Evolutionary conservation across 2,329 filamentous ascomycete genomes (phyloP).

Genomic region (Cylindrodendrum hubeiense): DNA sequence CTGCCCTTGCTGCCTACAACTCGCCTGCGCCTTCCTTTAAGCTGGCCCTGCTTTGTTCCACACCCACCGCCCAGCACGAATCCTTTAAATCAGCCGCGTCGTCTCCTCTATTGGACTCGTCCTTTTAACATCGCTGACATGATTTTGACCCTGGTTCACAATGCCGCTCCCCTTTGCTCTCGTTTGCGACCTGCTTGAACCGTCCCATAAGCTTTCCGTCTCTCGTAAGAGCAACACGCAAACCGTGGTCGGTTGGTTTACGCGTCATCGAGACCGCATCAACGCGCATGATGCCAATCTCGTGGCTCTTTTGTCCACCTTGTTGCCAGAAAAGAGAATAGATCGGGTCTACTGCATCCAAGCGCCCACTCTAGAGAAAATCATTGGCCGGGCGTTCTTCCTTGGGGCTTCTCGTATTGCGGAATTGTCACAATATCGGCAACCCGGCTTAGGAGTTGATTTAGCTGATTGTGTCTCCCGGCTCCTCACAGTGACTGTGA

Average conservation of each 20-base stretch:
- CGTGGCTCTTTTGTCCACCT: constrained; percentile 77
- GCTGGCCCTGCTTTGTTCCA: neutral
- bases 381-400: constrained; percentile 76
- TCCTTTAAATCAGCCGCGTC: neutral
- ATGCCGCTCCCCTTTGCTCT: constrained; percentile 78
- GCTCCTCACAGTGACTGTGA: constrained; percentile 71
- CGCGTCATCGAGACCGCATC: constrained; percentile 68
- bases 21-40: constrained; percentile 1
- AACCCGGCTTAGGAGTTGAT: constrained; percentile 70
- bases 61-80: neutral
- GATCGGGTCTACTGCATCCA: constrained; percentile 84
- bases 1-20: constrained; percentile 27
- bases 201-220: constrained; percentile 64
- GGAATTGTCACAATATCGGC: constrained; percentile 73
- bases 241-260: constrained; percentile 76
- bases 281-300: constrained; percentile 67
- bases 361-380: constrained; percentile 69
- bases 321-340: constrained; percentile 81
- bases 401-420: constrained; percentile 72
- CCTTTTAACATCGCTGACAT: constrained; percentile 7
- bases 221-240: constrained; percentile 48
- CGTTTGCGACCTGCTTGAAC: constrained; percentile 80
- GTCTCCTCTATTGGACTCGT: constrained; percentile 1
- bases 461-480: constrained; percentile 78
- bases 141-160: constrained; percentile 17